Evolutionary conservation across 352 stramenopile genomes (phyloP), one percentile per base, ranked within the genome.

Genomic region (Phytopythium boreale): DNA sequence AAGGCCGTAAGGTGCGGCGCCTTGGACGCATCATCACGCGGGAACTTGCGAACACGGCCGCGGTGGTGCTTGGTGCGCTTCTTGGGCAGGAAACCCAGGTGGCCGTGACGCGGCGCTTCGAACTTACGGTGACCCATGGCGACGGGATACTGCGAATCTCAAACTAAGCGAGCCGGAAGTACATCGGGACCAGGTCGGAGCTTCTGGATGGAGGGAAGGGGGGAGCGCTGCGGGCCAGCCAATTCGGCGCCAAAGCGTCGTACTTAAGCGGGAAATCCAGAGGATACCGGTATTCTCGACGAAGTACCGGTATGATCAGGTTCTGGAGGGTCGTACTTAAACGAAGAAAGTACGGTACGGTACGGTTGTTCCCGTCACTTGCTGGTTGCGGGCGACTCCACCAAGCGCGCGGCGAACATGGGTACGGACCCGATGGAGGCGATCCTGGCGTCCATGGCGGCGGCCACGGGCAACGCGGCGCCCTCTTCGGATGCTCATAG

Each of bases 1-100:
- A 99, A 99, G 66, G 98, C 98, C 53, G 98, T 99, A 39, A 99
- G 92, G 84, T 99, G 98, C 67, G 84, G 84, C 61, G 89, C 84
- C 85, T 98, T 98, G 68, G 91, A 90, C 43, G 89, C 77, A 74
- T 99, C 97, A 80, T 99, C 98, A 72, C 90, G 95, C 41, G 98
- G 98, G 95, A 99, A 99, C 74, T 98, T 98, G 74, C 97, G 93
- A 85, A 99, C 95, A 78, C 97, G 97, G 72, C 98, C 98, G 66
- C 88, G 88, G 90, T 99, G 97, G 92, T 99, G 96, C 84, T 98
- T 99, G 85, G 97, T 99, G 52, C 98, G 95, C 96, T 99, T 99
- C 91, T 99, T 99, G 66, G 98, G 98, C 44, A 99, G 84, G 92
- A 99, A 99, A 39, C 97, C 98, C 61, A 99, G 88, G 82, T 97